Evolutionary conservation across 2,329 filamentous ascomycete genomes (phyloP), one percentile per base, ranked within the genome.

Genomic region (Berkeleyomyces basicola): DNA sequence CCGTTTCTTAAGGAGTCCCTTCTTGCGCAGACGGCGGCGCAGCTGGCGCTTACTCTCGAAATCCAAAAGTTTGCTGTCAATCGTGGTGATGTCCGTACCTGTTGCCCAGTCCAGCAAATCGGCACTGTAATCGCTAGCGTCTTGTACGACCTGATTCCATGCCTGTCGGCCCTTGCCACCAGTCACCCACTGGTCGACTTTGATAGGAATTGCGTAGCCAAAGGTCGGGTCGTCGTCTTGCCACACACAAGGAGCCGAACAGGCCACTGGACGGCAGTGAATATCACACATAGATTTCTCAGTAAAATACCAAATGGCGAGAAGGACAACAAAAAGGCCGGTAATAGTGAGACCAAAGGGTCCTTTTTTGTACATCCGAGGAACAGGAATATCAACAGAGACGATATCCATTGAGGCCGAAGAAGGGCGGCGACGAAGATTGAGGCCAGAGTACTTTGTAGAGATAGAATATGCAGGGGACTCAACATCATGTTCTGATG

Each of bases 111-210:
- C 81, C 58, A 72, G 70, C 4, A 75, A 65, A 39, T 83, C 80
- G 0, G 78, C 78, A 31, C 73, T 58, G 65, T 73, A 69, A 67
- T 83, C 81, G 5, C 72, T 70, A 1, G 76, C 65, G 43, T 80
- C 75, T 59, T 81, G 76, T 3, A 69, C 67, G 1, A 74, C 66
- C 51, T 71, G 69, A n/a, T 69, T 69, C 11, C 71, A 70, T 3
- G 76, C 51, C 1, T 66, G 67, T 44, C 79, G 77, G 4, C 78
- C 79, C 42, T 71, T 71, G 0, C 81, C 81, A 14, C 79, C 77
- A 0, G 79, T 80, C 7, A 74, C 69, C 82, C 82, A 85, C 67
- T 84, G 77, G 68, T 85, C 82, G 10, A 85, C 68, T 72, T 84
- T 85, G 63, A 82, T 77, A 2, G 82, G 82, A 55, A 85, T 74